Base-by-base conservation (phyloP, 1,139 yeast species). In the Candida pseudocylindracea region DNA sequence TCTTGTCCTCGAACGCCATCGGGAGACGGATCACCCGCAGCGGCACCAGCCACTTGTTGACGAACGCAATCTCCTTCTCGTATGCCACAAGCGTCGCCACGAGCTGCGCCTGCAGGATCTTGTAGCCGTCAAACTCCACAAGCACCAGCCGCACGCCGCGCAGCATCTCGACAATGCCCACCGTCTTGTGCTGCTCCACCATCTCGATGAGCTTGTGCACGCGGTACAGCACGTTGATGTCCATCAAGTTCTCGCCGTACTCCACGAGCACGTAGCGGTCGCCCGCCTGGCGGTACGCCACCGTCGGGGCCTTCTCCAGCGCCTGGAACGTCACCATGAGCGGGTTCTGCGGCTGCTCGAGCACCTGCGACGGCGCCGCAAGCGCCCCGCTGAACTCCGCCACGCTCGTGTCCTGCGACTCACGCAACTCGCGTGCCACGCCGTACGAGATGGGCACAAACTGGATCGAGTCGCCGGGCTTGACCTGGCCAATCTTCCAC, bases 401-500 rank as follows among this genome's bases (percentile, higher is more conserved):
- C 39, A 75, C 58, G 12, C 60, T 53, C 29, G 44, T 42, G 44
- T 78, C 81, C 48, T 76, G 92, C 3, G 57, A 50, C 27, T 45
- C 44, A 53, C 71, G 75, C 49, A 83, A 57, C 12, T 50, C 47
- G 43, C 75, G 61, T 7, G 96, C 95, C 36, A 64, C 55, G 29
- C 66, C 70, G 45, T 67, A 75, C 9, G 70, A 47, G 33, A 88
- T 61, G 31, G 95, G 94, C 34, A 72, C 69, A 57, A 88, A 88
- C 43, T 67, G 67, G 40, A 88, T 71, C 37, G 52, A 45, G 45
- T 85, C 96, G 46, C 96, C 96, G 7, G 96, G 95, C 51, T 79
- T 83, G 33, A 79, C 85, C 57, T 88, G 96, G 34, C 98, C 98
- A 49, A 88, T 78, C 57, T 88, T 88, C 96, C 96, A 88, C 76